These are phyloP conservation scores for Chlorella sorokiniana DNA, from an alignment of 139 green algal species.

Conservation along the genomic window DNA sequence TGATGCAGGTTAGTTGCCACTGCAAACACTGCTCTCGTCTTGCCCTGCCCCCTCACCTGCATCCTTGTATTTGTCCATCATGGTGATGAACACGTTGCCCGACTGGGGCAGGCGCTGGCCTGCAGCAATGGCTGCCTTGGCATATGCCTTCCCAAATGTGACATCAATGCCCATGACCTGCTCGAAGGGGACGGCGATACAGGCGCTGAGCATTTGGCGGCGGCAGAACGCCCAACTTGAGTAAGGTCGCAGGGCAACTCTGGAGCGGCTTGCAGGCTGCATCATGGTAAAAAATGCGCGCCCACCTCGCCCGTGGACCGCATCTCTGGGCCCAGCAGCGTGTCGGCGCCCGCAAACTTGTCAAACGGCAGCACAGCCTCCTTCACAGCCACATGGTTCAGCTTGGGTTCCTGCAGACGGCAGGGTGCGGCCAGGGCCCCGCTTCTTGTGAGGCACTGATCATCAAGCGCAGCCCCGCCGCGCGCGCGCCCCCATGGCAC, in stretches of 20 bases:
- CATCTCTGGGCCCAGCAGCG: slow-evolving; percentile 98
- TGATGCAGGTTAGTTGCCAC: no score
- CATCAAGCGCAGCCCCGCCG: no score
- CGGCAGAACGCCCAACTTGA: no score
- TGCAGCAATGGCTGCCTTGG: slow-evolving; percentile 96
- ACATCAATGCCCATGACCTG: slow-evolving; percentile 97
- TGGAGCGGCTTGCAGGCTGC: background rate
- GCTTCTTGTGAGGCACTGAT: no score
- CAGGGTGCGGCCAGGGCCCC: no score
- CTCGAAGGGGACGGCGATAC: background rate
- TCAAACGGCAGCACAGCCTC: slow-evolving; percentile 99
- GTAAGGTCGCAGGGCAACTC: no score
- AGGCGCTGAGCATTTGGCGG: background rate
- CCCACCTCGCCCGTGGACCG: slow-evolving; percentile 81
- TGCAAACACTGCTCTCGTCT: no score
- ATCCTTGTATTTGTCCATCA: slow-evolving; percentile 93
- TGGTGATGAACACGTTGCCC: slow-evolving; percentile 93
- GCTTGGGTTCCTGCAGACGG: slow-evolving; percentile 22
- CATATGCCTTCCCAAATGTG: slow-evolving; percentile 91
- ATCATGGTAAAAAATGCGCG: background rate
- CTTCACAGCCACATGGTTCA: slow-evolving; percentile 96
- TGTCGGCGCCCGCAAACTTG: slow-evolving; percentile 98
- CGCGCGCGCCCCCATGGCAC: no score
- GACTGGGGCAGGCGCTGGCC: slow-evolving; percentile 80
- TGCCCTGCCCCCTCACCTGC: slow-evolving; percentile 16